Evolutionary conservation across 1,139 yeast genomes (phyloP), one percentile per base, ranked within the genome.

Genomic region (Casaregolazyma suthepensis): DNA sequence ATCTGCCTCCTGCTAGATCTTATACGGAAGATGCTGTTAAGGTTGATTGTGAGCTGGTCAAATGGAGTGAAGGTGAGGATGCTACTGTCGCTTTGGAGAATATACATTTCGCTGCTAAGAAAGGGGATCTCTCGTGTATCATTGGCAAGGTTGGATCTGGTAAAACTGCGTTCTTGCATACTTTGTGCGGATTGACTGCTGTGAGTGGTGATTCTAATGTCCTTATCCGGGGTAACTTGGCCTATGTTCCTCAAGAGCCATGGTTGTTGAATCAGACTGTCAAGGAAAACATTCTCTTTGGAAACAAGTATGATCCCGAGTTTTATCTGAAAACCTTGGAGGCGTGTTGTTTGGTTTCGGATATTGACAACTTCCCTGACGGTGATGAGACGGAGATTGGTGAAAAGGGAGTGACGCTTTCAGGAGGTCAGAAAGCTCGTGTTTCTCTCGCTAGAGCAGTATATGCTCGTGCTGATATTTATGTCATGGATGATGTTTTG

Each of bases 371-470:
- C 46, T 71, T 85, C 52, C 85, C 87, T 5, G 88, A 87, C 65
- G 93, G 94, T 18, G 96, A 88, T 65, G 79, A 76, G 50, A 88
- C 96, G 1, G 79, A 85, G 60, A 95, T 89, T 53, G 96, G 96
- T 51, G 96, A 89, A 68, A 87, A 87, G 64, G 96, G 96, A 54
- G 87, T 88, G 53, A 83, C 94, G 2, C 75, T 89, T 53, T 85
- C 94, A 18, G 96, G 96, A 51, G 96, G 96, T 20, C 96, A 89
- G 68, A 88, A 87, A 71, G 96, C 96, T 0, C 79, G 96, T 64
- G 76, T 88, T 31, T 80, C 93, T 5, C 74, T 89, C 53, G 96
- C 96, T 0, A 78, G 96, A 64, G 95, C 96, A 1, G 93, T 89
- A 2, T 89, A 88, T 65, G 78, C 94, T 5, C 76, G 95, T 54